phyloP scores from a whole-genome alignment of 768 basidiomycete genomes.

The Lactarius hengduanensis region DNA sequence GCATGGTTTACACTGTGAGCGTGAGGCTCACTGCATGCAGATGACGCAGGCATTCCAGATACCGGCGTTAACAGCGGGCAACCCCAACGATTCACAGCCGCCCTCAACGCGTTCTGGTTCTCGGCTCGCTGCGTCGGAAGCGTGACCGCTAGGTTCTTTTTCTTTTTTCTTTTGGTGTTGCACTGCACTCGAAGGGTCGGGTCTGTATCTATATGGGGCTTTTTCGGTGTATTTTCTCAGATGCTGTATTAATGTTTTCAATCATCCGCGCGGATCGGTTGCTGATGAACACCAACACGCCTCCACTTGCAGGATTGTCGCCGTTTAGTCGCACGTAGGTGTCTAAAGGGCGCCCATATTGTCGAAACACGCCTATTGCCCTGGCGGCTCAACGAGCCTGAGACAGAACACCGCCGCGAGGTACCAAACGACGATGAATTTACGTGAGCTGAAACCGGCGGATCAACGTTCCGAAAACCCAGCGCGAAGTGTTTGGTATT shows the following conservation, averaged over 20 bases:
- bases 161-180: neutral
- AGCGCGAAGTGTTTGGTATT: neutral
- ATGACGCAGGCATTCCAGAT: conserved; percentile 31
- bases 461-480: neutral
- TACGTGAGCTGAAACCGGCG: neutral
- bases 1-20: conserved; percentile 14
- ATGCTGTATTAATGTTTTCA: conserved; percentile 18
- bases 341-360: neutral
- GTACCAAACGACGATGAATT: neutral
- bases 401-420: neutral
- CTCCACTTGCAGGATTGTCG: conserved; percentile 2
- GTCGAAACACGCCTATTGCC: neutral
- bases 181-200: conserved; percentile 14
- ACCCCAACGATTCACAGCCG: conserved; percentile 18
- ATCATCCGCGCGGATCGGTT: neutral
- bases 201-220: conserved; percentile 24
- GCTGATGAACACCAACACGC: neutral
- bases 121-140: conserved; percentile 26
- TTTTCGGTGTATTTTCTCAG: conserved; percentile 20
- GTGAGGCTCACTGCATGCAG: conserved; percentile 11
- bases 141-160: conserved; percentile 1
- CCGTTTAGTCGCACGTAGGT: neutral
- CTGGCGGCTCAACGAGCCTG: neutral
- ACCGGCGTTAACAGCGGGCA: conserved; percentile 10
- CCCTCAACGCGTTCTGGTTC: conserved; percentile 27